Base-by-base conservation (phyloP, 768 basidiomycete genomes). In the Leucocoprinus birnbaumii region DNA sequence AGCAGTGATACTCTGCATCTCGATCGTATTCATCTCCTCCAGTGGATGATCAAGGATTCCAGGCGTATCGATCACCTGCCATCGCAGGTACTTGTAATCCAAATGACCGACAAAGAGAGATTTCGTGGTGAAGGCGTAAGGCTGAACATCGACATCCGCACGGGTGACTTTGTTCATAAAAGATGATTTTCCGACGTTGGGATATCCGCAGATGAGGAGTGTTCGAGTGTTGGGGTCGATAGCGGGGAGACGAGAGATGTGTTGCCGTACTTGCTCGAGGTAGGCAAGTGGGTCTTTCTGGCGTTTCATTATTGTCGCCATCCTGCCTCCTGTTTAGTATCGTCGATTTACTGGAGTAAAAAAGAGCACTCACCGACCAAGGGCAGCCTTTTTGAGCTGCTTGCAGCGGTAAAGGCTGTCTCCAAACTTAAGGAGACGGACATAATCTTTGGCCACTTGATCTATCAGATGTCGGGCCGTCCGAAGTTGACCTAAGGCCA, bases 121-220 rank as follows among this genome's bases (percentile, higher is more conserved):
- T 72, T 98, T 98, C 26, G 97, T 99, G 44, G 97, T 99, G 77
- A 99, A 99, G 1, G 97, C 97, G 67, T 98, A 99, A 35, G 96
- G 96, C 71, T 99, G 96, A 26, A 99, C 97, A 68, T 99, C 97
- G 64, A 99, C 97, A 67, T 99, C 97, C 49, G 96, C 97, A 48
- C 97, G 88, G 19, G 97, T 98, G 66, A 99, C 93, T 73, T 98
- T 98, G 86, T 99, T 99, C 64, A 99, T 94, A 72, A 99, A 99
- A 21, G 94, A 96, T 13, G 94, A 97, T 75, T 99, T 99, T 54
- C 97, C 97, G 67, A 99, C 97, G 68, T 99, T 99, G 16, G 97
- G 97, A 73, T 98, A 99, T 53, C 97, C 97, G 66, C 97, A 98
- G 64, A 99, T 91, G 60, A 99, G 84, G 57, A 99, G 87, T 0